These are phyloP conservation scores for Phytomonas francai DNA, from an alignment of 208 protist species.

Conservation along the genomic window DNA sequence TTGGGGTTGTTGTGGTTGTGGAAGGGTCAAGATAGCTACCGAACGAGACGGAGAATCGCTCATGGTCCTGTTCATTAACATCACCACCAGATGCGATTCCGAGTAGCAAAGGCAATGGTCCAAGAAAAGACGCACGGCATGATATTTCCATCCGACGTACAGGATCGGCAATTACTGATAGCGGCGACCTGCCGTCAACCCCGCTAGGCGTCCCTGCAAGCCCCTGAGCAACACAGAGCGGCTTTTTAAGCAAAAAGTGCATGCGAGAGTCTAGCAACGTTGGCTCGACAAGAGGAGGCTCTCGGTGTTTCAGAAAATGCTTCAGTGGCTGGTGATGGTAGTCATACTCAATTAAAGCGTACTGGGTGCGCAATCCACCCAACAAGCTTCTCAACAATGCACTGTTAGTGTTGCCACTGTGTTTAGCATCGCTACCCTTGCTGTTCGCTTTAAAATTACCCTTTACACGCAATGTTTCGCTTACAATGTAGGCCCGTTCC, in stretches of 20 bases:
- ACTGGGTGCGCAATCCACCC: conserved; percentile 62
- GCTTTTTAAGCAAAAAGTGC: conserved; percentile 51
- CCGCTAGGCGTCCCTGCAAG: conserved; percentile 5
- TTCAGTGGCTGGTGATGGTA: conserved; percentile 28
- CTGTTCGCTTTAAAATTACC: not conserved
- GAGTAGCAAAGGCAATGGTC: conserved; percentile 1
- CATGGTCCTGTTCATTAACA: conserved; percentile 7
- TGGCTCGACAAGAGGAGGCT: conserved; percentile 25
- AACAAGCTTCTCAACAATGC: conserved; percentile 21
- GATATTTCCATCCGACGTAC: conserved; percentile 8
- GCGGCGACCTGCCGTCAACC: not conserved
- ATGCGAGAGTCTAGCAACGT: conserved; percentile 49
- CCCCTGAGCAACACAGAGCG: conserved; percentile 29
- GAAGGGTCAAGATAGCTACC: not conserved
- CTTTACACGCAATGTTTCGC: conserved; percentile 24
- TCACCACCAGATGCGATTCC: not conserved
- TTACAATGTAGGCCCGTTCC: conserved; percentile 55
- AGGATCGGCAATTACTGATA: not conserved
- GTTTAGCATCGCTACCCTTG: not conserved
- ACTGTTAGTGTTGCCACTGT: conserved; percentile 5
- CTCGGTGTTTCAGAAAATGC: conserved; percentile 28
- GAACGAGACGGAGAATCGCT: conserved; percentile 7
- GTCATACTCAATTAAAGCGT: conserved; percentile 60
- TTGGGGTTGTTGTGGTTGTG: not conserved
- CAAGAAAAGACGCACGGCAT: conserved; percentile 8